Conservation (phyloP, 2,329 filamentous ascomycete species). For the Geoglossum cookeanum region DNA sequence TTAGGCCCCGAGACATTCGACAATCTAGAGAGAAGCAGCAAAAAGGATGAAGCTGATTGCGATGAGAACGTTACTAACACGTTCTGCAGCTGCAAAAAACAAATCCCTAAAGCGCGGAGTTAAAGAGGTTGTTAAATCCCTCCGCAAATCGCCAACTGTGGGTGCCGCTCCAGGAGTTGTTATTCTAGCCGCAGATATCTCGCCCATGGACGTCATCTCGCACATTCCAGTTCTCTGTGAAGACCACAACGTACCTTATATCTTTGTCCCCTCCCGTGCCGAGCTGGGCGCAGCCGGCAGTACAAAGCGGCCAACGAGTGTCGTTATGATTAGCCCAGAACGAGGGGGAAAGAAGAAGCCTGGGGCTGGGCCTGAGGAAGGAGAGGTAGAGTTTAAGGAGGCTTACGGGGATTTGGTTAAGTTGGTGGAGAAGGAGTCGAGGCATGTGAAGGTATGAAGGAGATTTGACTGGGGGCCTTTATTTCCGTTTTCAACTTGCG, state of each 20-base stretch:
- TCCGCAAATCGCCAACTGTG: conserved; percentile 70
- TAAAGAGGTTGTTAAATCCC: conserved; percentile 96
- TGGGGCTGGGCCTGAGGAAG: conserved; percentile 18
- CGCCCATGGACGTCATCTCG: conserved; percentile 94
- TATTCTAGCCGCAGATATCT: conserved; percentile 91
- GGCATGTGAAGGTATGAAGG: conserved; percentile 32
- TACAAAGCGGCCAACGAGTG: conserved; percentile 91
- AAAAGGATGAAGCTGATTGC: neutral
- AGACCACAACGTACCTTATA: conserved; percentile 91
- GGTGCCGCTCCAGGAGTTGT: conserved; percentile 58
- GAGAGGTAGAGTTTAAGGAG: conserved; percentile 27
- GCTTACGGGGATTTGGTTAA: conserved; percentile 37
- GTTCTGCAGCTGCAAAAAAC: conserved; percentile 64
- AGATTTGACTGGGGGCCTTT: neutral
- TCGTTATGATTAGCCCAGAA: conserved; percentile 59
- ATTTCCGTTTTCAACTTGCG: neutral
- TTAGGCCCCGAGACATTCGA: neutral
- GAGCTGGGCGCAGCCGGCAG: conserved; percentile 85
- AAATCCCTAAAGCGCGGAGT: conserved; percentile 94
- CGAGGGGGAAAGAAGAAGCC: conserved; percentile 29
- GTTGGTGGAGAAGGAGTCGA: conserved; percentile 37
- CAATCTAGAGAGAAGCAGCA: neutral
- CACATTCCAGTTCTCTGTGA: conserved; percentile 96
- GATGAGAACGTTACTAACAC: neutral
- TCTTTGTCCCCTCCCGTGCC: conserved; percentile 82